A percentile compares a stretch with the other conserved stretches of the same genome.
Evolutionary conservation across 306 rosid genomes (phyloP).

Genomic region (Vachellia collinsii): DNA sequence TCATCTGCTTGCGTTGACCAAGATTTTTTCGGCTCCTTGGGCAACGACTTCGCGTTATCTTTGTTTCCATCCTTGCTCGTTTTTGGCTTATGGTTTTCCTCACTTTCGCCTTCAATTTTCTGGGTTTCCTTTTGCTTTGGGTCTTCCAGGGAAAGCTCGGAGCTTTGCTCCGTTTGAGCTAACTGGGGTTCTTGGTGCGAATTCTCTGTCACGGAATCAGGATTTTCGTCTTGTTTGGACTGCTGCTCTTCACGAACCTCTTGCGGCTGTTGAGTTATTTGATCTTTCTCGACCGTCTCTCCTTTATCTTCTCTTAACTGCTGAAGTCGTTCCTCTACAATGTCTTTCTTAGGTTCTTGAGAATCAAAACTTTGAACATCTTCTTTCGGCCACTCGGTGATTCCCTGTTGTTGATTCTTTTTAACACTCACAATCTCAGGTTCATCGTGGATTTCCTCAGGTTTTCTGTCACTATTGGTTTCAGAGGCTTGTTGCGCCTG

Average conservation of each 20-base stretch:
- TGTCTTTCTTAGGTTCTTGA: conserved; percentile 24
- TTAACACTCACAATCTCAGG: conserved; percentile 3
- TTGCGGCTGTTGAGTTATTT: background rate
- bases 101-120: conserved; percentile 11
- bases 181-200: background rate
- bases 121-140: conserved; percentile 4
- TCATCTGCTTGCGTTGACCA: conserved; percentile 64
- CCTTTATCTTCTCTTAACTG: conserved; percentile 39
- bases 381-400: background rate
- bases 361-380: conserved; percentile 16
- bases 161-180: background rate
- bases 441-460: conserved; percentile 27
- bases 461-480: background rate
- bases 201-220: background rate
- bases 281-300: conserved; percentile 14
- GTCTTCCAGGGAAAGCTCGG: background rate
- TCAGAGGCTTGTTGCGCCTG: conserved; percentile 15
- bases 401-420: conserved; percentile 28
- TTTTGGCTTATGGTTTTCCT: conserved; percentile 28
- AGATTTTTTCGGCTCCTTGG: conserved; percentile 53
- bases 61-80: background rate
- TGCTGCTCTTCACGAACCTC: background rate
- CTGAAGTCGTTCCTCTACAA: conserved; percentile 28
- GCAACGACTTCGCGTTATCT: conserved; percentile 32
- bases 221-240: background rate